These are phyloP conservation scores for Penicillium psychrosexuale DNA, from an alignment of 2,329 filamentous ascomycete species.

Conservation along the genomic window DNA sequence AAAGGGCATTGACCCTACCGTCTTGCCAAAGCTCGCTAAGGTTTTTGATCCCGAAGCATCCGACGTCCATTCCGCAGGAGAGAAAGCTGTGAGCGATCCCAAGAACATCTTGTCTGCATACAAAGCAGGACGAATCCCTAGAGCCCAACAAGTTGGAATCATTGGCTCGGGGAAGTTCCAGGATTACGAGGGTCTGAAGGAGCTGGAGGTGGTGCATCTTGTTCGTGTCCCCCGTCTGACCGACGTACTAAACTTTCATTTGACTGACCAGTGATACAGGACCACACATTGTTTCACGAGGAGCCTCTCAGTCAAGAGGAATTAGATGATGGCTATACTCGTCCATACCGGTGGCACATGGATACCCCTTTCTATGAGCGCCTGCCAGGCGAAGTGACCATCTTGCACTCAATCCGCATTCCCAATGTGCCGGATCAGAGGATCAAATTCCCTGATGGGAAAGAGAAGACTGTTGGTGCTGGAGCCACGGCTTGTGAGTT, in stretches of 20 bases:
- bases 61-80: slow-evolving; percentile 9
- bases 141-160: slow-evolving; percentile 9
- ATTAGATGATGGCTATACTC: slow-evolving; percentile 7
- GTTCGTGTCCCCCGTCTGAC: neutral
- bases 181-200: slow-evolving; percentile 5
- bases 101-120: slow-evolving; percentile 10
- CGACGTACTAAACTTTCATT: neutral
- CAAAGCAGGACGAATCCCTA: slow-evolving; percentile 9
- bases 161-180: slow-evolving; percentile 8
- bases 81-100: slow-evolving; percentile 11
- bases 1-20: slow-evolving; percentile 8
- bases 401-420: slow-evolving; percentile 9
- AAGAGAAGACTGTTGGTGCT: slow-evolving; percentile 5
- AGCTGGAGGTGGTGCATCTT: slow-evolving; percentile 8
- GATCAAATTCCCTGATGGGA: slow-evolving; percentile 10
- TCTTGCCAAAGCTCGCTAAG: slow-evolving; percentile 6
- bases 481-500: slow-evolving; percentile 11
- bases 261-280: neutral
- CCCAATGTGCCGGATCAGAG: slow-evolving; percentile 9
- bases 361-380: slow-evolving; percentile 12
- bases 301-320: neutral
- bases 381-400: slow-evolving; percentile 10
- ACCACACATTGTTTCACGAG: slow-evolving; percentile 10
- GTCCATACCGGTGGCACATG: slow-evolving; percentile 12
- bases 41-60: slow-evolving; percentile 8